A percentile compares a stretch with the other conserved stretches of the same genome.
Evolutionary conservation across 352 stramenopile genomes (phyloP).

Genomic region (Pythium plurisporium): DNA sequence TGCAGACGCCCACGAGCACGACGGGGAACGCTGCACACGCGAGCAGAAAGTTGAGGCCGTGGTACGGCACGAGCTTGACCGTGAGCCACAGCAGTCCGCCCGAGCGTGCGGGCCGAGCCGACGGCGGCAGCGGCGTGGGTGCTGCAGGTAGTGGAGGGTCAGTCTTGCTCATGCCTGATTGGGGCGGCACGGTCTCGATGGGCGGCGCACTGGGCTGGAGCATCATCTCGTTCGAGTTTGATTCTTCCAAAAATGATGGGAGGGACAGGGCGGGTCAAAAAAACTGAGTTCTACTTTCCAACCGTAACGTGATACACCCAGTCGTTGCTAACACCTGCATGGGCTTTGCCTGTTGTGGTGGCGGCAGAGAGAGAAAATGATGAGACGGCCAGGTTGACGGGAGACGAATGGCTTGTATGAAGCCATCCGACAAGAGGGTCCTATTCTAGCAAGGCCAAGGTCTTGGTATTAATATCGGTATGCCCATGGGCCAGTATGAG

Average conservation of each 20-base stretch:
- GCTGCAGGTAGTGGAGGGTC: neutral
- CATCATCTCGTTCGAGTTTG: neutral
- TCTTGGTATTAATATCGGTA: neutral
- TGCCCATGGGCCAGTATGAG: too few relatives aligned
- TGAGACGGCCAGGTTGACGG: too few relatives aligned
- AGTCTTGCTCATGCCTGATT: neutral
- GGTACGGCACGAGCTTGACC: slow-evolving; percentile 52
- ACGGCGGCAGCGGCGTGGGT: slow-evolving; percentile 14
- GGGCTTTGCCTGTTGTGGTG: too few relatives aligned
- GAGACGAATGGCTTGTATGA: too few relatives aligned
- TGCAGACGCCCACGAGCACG: slow-evolving; percentile 40
- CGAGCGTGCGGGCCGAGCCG: neutral
- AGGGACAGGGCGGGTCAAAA: neutral
- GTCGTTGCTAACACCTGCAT: slow-evolving; percentile 4
- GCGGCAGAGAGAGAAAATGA: neutral
- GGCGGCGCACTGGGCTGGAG: slow-evolving; percentile 9
- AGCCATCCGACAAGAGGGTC: too few relatives aligned
- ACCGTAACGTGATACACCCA: neutral
- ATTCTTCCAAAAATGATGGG: neutral
- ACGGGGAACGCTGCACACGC: slow-evolving; percentile 44
- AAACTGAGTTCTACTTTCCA: slow-evolving; percentile 3
- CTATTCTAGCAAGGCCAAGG: neutral
- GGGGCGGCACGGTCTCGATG: neutral
- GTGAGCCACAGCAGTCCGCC: slow-evolving; percentile 20
- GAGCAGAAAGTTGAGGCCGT: slow-evolving; percentile 56